Base-by-base conservation (phyloP, 192 early-diverging fungal species). In the Umbelopsis vinacea region DNA sequence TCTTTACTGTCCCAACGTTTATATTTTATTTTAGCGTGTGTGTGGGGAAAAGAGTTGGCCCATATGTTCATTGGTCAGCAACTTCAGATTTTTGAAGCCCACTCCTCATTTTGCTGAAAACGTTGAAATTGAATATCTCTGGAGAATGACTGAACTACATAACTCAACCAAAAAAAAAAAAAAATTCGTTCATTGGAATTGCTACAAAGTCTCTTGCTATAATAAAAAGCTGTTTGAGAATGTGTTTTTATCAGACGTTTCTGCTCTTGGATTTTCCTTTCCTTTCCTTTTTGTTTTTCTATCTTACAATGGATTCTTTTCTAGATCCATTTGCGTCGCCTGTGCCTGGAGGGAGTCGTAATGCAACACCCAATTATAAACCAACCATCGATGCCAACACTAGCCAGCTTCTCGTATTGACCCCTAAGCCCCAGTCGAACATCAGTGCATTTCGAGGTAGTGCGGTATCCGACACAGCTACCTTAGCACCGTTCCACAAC, bases 71-170 rank as follows among this genome's bases (percentile, higher is more conserved):
- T 54, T 54, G 53, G 53, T 54, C 53, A 54, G 53, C 57, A 29
- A 4, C 5, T 37, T 37, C 29, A 10, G 11, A 63, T 35, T 63
- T 63, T 63, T 19, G 12, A 10, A 63, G 19, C 19, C 4, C n/a
- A 11, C 57, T 24, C 53, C 53, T 54, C 1, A 26, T 19, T 63
- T n/a, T 12, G 19, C 57, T 63, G 26, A 37, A 63, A 38, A 63
- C 57, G 57, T 63, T 37, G 33, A 63, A 63, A 63, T 63, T 63
- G 57, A 63, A 63, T 63, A 37, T 63, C 35, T 63, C 33, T 37
- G 23, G 29, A 26, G 33, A 37, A 63, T 29, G 26, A 29, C 33
- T n/a, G n/a, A n/a, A n/a, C n/a, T 37, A 37, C 29, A 63, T 35
- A 63, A 17, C 57, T 29, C 26, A 63, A 60, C 38, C 8, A 40